Conservation (phyloP, 2,329 filamentous ascomycete species). For the Aplosporella prunicola region DNA sequence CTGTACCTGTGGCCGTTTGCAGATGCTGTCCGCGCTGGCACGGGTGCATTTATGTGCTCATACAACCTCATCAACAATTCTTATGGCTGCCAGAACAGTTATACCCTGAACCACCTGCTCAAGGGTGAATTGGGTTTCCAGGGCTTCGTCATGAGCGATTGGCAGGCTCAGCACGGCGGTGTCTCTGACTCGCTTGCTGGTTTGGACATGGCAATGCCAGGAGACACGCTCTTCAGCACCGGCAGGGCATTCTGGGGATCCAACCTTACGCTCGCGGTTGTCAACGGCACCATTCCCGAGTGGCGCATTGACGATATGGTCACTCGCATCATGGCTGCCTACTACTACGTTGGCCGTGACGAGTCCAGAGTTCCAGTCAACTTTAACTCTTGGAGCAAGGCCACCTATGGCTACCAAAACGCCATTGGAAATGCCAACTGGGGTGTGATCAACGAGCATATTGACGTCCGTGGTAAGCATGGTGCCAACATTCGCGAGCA, state of each 20-base stretch:
- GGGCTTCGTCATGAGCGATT: conserved; percentile 65
- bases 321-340: conserved; percentile 64
- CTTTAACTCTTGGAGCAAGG: conserved; percentile 78
- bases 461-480: conserved; percentile 76
- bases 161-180: conserved; percentile 65
- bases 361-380: conserved; percentile 51
- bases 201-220: conserved; percentile 82
- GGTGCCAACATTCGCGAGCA: conserved; percentile 62
- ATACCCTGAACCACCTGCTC: conserved; percentile 63
- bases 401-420: conserved; percentile 65
- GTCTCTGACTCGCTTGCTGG: conserved; percentile 59
- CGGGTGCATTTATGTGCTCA: conserved; percentile 46
- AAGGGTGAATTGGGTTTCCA: conserved; percentile 76
- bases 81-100: conserved; percentile 70
- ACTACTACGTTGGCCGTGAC: conserved; percentile 54
- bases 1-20: conserved; percentile 53
- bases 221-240: conserved; percentile 67
- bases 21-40: conserved; percentile 42
- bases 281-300: conserved; percentile 82
- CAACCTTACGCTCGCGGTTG: conserved; percentile 76
- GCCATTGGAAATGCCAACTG: conserved; percentile 51
- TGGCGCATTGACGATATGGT: conserved; percentile 90
- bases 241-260: conserved; percentile 70
- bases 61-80: conserved; percentile 77
- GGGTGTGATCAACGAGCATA: conserved; percentile 63